These are phyloP conservation scores for Hypoxylon sp. DNA, from an alignment of 2,329 filamentous ascomycete species.

Conservation along the genomic window DNA sequence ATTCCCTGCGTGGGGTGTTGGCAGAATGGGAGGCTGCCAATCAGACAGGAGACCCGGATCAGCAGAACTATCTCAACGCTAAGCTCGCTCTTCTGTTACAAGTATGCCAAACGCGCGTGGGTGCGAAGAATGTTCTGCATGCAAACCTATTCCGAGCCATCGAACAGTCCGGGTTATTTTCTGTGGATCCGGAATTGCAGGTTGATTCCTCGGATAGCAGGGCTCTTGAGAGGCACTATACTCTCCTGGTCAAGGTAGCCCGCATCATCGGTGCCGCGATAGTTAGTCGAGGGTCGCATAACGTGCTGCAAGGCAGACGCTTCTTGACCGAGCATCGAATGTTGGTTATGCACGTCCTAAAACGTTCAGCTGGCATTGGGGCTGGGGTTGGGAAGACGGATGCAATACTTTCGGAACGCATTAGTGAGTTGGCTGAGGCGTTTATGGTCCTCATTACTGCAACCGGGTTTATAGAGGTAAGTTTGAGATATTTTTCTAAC, in stretches of 20 bases:
- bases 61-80: slow-evolving; percentile 72
- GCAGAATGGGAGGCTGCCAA: slow-evolving; percentile 75
- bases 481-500: slow-evolving; percentile 20
- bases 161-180: slow-evolving; percentile 85
- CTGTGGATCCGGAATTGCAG: slow-evolving; percentile 91
- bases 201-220: slow-evolving; percentile 77
- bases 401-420: slow-evolving; percentile 66
- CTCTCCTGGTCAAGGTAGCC: slow-evolving; percentile 82
- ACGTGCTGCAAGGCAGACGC: slow-evolving; percentile 80
- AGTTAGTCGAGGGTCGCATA: slow-evolving; percentile 84
- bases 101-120: slow-evolving; percentile 85
- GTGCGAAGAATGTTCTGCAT: slow-evolving; percentile 88
- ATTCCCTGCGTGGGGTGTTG: slow-evolving; percentile 84
- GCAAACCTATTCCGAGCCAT: slow-evolving; percentile 87
- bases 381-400: slow-evolving; percentile 56
- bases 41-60: slow-evolving; percentile 60
- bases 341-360: slow-evolving; percentile 89
- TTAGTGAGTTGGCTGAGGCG: slow-evolving; percentile 85
- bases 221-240: slow-evolving; percentile 85
- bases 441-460: slow-evolving; percentile 86
- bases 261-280: slow-evolving; percentile 86
- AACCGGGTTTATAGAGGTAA: slow-evolving; percentile 87
- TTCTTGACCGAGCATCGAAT: slow-evolving; percentile 88
- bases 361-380: slow-evolving; percentile 86
- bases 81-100: slow-evolving; percentile 86